Conservation (phyloP, 306 rosid species). For the Betula pendula region DNA sequence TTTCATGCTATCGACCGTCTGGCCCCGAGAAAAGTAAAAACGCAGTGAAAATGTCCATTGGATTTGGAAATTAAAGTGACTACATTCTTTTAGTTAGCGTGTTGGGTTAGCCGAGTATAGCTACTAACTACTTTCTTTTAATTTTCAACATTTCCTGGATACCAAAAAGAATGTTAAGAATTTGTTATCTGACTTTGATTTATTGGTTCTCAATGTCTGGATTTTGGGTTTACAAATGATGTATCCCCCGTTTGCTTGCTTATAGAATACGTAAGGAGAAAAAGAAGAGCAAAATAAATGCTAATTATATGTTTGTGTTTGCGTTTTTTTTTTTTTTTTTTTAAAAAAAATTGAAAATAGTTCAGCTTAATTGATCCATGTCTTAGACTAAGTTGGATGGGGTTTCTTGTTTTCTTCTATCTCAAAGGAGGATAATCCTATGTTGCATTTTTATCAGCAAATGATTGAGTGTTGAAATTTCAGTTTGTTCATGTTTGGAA, state of each 20-base stretch:
- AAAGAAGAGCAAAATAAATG: too few species aligned
- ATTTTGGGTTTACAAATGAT: not conserved
- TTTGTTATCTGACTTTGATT: not conserved
- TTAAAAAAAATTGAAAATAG: not conserved
- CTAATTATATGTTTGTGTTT: too few species aligned
- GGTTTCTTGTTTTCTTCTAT: not conserved
- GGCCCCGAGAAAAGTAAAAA: not conserved
- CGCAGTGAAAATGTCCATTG: not conserved
- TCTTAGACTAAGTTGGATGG: not conserved
- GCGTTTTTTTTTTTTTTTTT: not conserved
- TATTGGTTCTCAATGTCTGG: not conserved
- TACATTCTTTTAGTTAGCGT: too few species aligned
- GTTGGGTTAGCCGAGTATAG: not conserved
- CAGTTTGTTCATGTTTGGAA: not conserved
- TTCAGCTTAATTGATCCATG: not conserved
- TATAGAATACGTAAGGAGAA: too few species aligned
- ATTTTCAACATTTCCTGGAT: not conserved
- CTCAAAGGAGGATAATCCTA: not conserved
- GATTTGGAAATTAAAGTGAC: not conserved
- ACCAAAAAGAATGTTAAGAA: not conserved
- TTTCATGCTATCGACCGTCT: not conserved
- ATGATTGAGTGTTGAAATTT: slow-evolving; percentile 15
- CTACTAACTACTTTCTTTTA: not conserved
- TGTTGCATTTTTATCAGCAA: slow-evolving; percentile 13
- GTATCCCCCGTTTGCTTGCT: too few species aligned